Evolutionary conservation across 345 rosid species (phyloP), one percentile per base, ranked within the genome.

Genomic region (Aquilaria malaccensis): DNA sequence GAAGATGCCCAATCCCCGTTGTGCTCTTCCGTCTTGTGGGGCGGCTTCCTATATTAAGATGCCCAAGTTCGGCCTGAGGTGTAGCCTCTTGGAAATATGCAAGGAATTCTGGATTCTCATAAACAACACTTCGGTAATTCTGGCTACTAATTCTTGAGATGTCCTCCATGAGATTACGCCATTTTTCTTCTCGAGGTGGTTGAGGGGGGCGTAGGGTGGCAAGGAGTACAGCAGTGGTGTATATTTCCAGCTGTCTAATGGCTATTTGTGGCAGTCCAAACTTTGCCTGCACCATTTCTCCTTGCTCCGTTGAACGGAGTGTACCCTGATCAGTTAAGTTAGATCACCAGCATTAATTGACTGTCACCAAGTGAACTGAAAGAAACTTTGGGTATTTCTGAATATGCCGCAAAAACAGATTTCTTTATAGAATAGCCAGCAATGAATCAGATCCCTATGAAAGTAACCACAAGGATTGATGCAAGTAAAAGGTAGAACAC

Each of bases 261-360:
- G 98, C 97, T 0, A 94, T 89, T 64, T 79, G 89, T 32, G 98
- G 90, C 72, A 93, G 76, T 52, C 98, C 98, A 72, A 93, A 93
- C 78, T 93, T 93, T 45, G 98, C 98, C 69, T 93, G 97, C 65
- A 93, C 97, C 98, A 93, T 93, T 80, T 93, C 98, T 64, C 97
- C 98, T 84, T 93, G 98, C 76, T 93, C 98, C 10, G 98, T 93
- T 4, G 98, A 93, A 57, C 98, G 78, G 33, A 93, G 82, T 45
- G 98, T 85, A 10, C 98, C 97, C 98, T 89, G 79, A 37, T 55
- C 74, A 71, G 66, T 61, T 59, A 57, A 71, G 66, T 61, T 59
- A 57, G 52, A 50, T 53, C 61, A 61, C 32, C 41, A 14, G 55
- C 58, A 54, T 47, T 53, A 69, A 45, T 54, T 52, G 58, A 51